Evolutionary conservation across 129 eudicot genomes (phyloP), one percentile per base, ranked within the genome.

Genomic region (Arctium lappa): DNA sequence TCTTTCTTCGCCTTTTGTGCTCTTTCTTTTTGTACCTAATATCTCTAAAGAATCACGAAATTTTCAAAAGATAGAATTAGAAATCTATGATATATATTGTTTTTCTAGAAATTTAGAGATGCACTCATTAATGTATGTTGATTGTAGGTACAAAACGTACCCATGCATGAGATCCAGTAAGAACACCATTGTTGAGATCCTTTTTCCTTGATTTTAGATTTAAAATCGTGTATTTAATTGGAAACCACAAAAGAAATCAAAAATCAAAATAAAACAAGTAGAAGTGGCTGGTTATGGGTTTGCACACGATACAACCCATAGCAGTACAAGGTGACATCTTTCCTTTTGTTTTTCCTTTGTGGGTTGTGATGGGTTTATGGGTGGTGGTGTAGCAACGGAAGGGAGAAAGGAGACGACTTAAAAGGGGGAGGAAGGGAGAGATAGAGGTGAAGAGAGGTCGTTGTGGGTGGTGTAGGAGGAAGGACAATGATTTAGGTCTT

Each of bases 91-190:
- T 53, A 3, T 15, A 12, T 15, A 53, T 53, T 53, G n/a, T 18
- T 12, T 53, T 50, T 53, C 1, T 12, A 53, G n/a, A 53, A 12
- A 53, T 53, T 11, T 3, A 48, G 0, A 48, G 16, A 48, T 48
- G 60, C 11, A 46, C 4, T 2, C 22, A 1, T 71, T 71, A 11
- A 71, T 71, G 38, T 53, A 53, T 12, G 18, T 42, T 56, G 31
- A 12, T 68, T 62, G 76, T 82, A 92, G 97, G 80, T 92, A 91
- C 87, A 90, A 90, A 87, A 90, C 84, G 93, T 84, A 87, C 88
- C 90, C 94, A 2, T 94, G 89, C 65, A 72, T 82, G 86, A 82
- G 85, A 91, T 85, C 79, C 79, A 27, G 85, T 5, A 92, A 92
- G 88, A 81, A 46, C 56, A 62, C 86, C 79, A 79, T 84, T 42